Base-by-base conservation (phyloP, 768 basidiomycete genomes). In the Lactarius hengduanensis region DNA sequence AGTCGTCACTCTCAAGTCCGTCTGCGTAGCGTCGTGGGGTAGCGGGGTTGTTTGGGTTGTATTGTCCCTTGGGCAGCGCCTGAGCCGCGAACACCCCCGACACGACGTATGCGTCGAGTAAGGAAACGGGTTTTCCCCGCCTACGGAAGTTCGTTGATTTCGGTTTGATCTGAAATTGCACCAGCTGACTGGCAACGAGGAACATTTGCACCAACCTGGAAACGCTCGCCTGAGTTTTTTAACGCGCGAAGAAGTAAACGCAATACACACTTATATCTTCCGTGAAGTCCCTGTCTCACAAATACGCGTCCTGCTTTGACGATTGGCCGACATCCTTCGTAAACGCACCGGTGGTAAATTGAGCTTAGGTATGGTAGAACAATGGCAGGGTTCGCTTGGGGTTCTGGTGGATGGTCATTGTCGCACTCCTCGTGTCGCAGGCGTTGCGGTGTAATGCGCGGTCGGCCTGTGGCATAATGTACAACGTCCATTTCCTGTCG, bases 331-430 rank as follows among this genome's bases (percentile, higher is more conserved):
- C 96, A 98, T 0, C 85, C 87, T 43, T 90, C 84, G 67, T 96
- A 74, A 2, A 89, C 80, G 73, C 96, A 98, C 94, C 92, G 94
- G 71, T 91, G 91, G 81, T 91, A 95, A 55, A 94, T 75, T 0
- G 82, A 79, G 57, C 83, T 79, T 57, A 95, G 77, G 15, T 85
- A 82, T 4, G 86, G 82, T 47, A 86, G 77, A 9, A 83, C 80
- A 11, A 80, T 79, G 28, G 85, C 84, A 18, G 81, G 77, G 71
- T 86, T 82, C 1, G 80, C 76, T 2, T 41, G 59, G 1, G 84
- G 83, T 13, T 82, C 75, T 68, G 85, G 84, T n/a, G 83, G 83
- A 28, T 79, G 78, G 26, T 73, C 70, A 36, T 69, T 71, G 28
- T 82, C 79, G 36, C 79, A 75, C 10, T 80, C 78, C 56, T 77